Evolutionary conservation across 2,329 filamentous ascomycete genomes (phyloP).

Genomic region (Cercospora citrullina): DNA sequence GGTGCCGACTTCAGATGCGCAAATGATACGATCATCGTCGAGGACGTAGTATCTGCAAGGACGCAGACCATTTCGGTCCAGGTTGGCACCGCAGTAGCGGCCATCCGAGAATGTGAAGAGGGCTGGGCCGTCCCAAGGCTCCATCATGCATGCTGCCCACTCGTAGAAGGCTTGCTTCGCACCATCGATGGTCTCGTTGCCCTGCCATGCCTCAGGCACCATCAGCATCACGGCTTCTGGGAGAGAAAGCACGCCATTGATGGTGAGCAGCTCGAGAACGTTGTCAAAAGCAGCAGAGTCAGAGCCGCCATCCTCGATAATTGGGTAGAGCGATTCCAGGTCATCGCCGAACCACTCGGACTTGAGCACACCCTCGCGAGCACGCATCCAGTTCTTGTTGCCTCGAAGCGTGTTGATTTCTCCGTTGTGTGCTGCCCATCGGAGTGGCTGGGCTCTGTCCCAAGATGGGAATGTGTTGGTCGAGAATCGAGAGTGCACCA

Average conservation of each 20-base stretch:
- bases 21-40: constrained; percentile 95
- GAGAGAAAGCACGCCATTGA: constrained; percentile 92
- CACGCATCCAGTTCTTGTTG: constrained; percentile 99
- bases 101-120: constrained; percentile 97
- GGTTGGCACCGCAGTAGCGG: constrained; percentile 92
- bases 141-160: constrained; percentile 98
- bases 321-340: constrained; percentile 84
- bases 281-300: constrained; percentile 98
- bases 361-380: constrained; percentile 90
- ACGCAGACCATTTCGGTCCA: constrained; percentile 91
- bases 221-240: constrained; percentile 98
- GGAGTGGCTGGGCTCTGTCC: constrained; percentile 93
- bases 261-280: constrained; percentile 86
- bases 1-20: constrained; percentile 92
- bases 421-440: constrained; percentile 98
- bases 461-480: constrained; percentile 98
- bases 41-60: constrained; percentile 97
- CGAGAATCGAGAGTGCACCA: constrained; percentile 95
- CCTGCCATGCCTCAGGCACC: constrained; percentile 98
- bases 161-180: constrained; percentile 97
- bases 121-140: constrained; percentile 95
- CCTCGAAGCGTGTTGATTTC: constrained; percentile 97
- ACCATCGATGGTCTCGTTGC: constrained; percentile 86
- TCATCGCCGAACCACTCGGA: constrained; percentile 92
- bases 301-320: constrained; percentile 94